Evolutionary conservation across 805 yeast genomes (phyloP).

Genomic region (Cyberlindnera suaveolens): DNA sequence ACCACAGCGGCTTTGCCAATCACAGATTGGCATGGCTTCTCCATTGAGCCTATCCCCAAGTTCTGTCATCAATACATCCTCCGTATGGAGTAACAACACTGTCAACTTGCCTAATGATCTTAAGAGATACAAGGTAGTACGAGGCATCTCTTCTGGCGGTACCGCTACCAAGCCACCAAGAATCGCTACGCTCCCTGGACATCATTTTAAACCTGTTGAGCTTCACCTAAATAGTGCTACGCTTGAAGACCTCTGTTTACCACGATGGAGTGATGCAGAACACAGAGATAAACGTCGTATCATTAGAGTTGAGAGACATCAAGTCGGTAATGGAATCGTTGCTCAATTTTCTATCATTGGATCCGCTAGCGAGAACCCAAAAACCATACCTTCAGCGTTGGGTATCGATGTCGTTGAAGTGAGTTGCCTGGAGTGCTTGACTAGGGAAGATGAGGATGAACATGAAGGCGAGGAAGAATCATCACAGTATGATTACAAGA

Average conservation of each 20-base stretch:
- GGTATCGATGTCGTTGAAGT: conserved; percentile 52
- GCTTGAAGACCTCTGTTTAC: conserved; percentile 43
- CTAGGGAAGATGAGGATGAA: conserved; percentile 27
- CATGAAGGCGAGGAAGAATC: conserved; percentile 27
- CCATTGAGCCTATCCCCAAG: no score
- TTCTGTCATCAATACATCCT: no score
- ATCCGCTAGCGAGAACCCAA: conserved; percentile 42
- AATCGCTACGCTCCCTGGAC: conserved; percentile 21
- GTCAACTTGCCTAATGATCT: no score
- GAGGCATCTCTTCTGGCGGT: conserved; percentile 58
- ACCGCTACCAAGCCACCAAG: conserved; percentile 50
- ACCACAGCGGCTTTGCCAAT: no score
- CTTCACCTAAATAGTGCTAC: conserved; percentile 39
- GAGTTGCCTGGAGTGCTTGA: conserved; percentile 47
- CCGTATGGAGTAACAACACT: no score
- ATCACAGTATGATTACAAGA: conserved; percentile 26
- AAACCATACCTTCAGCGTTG: conserved; percentile 26
- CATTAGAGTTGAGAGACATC: conserved; percentile 50
- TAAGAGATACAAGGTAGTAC: conserved; percentile 34
- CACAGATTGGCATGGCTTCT: no score
- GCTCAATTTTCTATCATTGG: conserved; percentile 49
- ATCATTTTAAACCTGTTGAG: conserved; percentile 38
- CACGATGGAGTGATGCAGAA: conserved; percentile 44
- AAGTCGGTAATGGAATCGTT: conserved; percentile 38
- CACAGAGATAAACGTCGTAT: conserved; percentile 47